These are phyloP conservation scores for Pythium aristosporum DNA, from an alignment of 352 stramenopile species.

Conservation along the genomic window DNA sequence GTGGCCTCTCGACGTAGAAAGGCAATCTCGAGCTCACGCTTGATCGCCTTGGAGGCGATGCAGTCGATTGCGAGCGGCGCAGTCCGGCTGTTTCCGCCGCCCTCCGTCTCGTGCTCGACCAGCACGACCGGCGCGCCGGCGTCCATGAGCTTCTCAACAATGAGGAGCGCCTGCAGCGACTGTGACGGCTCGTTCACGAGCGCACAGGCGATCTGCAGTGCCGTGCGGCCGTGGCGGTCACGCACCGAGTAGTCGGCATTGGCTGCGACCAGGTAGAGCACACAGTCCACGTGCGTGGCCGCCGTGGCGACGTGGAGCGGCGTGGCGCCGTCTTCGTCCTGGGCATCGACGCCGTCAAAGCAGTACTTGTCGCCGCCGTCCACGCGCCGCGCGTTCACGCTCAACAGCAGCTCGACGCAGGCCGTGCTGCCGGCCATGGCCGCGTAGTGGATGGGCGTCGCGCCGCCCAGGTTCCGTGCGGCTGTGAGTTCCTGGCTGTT, in stretches of 20 bases:
- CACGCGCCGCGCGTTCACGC: constrained; percentile 47
- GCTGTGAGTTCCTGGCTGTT: constrained; percentile 22
- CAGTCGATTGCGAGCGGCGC: constrained; percentile 39
- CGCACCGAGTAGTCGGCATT: constrained; percentile 42
- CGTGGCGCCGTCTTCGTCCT: constrained; percentile 49
- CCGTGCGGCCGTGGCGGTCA: constrained; percentile 32
- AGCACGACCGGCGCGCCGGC: constrained; percentile 37
- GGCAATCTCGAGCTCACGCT: constrained; percentile 55
- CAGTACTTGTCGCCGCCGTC: constrained; percentile 34
- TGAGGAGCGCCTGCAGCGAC: constrained; percentile 31
- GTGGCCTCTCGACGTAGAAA: constrained; percentile 47
- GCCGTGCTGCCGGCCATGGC: constrained; percentile 43
- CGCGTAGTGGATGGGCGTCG: constrained; percentile 56
- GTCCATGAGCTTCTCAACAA: constrained; percentile 51
- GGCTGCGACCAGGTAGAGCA: constrained; percentile 60
- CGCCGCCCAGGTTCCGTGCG: constrained; percentile 40
- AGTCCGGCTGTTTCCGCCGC: background rate
- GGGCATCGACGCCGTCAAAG: constrained; percentile 53
- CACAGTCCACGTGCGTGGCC: constrained; percentile 39
- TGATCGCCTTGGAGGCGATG: constrained; percentile 43
- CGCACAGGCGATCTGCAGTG: constrained; percentile 50
- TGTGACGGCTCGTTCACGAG: constrained; percentile 40
- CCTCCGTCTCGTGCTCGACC: constrained; percentile 4
- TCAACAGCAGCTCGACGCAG: constrained; percentile 60
- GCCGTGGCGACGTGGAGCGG: constrained; percentile 57